phyloP scores from a whole-genome alignment of 345 rosid species.

The Brassica juncea region DNA sequence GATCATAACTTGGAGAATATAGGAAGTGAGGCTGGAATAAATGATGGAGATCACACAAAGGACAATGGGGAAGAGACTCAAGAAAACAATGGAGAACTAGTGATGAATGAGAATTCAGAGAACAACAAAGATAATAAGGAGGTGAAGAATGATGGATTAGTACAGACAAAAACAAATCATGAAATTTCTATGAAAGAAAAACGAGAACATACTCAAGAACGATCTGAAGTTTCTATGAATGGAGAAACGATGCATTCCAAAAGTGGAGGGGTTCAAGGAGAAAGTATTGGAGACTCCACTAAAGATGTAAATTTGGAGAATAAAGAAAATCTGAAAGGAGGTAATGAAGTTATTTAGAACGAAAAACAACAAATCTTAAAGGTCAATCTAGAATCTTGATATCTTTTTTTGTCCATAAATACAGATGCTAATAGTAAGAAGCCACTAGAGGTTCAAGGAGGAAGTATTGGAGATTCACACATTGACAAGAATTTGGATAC shows the following conservation, averaged over 20 bases:
- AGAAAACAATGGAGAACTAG: constrained; percentile 7
- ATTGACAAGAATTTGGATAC: constrained; percentile 1
- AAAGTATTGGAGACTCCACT: not conserved
- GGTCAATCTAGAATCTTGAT: not conserved
- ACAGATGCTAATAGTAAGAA: not conserved
- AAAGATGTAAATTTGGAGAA: not conserved
- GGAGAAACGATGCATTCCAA: not conserved
- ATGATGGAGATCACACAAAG: not conserved
- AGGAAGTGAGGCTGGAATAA: not conserved
- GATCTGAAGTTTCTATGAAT: not conserved
- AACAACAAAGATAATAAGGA: not conserved
- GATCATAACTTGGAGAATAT: constrained; percentile 14
- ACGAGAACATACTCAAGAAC: not conserved
- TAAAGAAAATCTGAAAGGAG: not conserved
- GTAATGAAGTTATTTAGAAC: not conserved
- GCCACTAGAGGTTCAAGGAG: not conserved
- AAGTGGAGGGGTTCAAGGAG: constrained; percentile 8
- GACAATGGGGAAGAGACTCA: constrained; percentile 3
- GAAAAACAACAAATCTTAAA: not conserved
- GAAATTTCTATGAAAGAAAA: constrained; percentile 6
- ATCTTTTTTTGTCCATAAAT: not conserved
- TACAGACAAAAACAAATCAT: not conserved
- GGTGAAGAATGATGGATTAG: not conserved
- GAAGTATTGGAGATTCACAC: not conserved
- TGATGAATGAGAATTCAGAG: constrained; percentile 3